phyloP scores from a whole-genome alignment of 164 flowering plant genomes.

The Tetracentron sinense region DNA sequence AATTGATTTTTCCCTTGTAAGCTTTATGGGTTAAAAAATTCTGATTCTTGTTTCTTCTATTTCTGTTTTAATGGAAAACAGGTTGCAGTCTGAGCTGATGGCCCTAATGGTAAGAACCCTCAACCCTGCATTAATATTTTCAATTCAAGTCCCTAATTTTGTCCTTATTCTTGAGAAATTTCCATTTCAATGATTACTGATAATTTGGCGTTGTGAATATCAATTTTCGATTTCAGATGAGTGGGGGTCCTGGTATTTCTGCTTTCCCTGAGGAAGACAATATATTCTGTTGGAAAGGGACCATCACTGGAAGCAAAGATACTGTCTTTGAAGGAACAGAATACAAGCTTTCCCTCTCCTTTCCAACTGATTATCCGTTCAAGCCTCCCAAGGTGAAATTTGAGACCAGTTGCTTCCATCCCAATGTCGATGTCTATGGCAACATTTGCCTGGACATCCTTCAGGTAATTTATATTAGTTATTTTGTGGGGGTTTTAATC shows the following conservation, averaged over 20 bases:
- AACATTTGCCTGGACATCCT: constrained; percentile 94
- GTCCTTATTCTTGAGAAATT: background rate
- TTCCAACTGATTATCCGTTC: constrained; percentile 80
- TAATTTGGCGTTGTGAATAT: too few species aligned
- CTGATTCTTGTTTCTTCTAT: background rate
- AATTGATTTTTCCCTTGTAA: background rate
- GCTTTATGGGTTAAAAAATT: background rate
- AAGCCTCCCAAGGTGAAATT: constrained; percentile 94
- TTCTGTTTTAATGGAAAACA: constrained; percentile 8
- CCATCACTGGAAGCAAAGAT: constrained; percentile 86
- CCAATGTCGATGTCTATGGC: constrained; percentile 79
- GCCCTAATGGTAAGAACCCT: constrained; percentile 25
- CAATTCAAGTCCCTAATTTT: background rate
- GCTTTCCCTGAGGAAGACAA: constrained; percentile 96
- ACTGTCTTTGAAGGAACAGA: constrained; percentile 92
- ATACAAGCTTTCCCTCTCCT: constrained; percentile 68
- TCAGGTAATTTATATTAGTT: constrained; percentile 45
- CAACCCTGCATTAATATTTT: background rate
- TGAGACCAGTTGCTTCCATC: constrained; percentile 85
- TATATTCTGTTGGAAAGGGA: constrained; percentile 92
- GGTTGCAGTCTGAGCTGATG: constrained; percentile 32
- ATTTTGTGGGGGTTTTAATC: too few species aligned
- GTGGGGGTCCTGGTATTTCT: constrained; percentile 80
- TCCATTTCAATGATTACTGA: too few species aligned
- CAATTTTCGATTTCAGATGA: constrained; percentile 52